phyloP scores from a whole-genome alignment of 2,329 filamentous ascomycete genomes.

The Purpureocillium takamizusanense region DNA sequence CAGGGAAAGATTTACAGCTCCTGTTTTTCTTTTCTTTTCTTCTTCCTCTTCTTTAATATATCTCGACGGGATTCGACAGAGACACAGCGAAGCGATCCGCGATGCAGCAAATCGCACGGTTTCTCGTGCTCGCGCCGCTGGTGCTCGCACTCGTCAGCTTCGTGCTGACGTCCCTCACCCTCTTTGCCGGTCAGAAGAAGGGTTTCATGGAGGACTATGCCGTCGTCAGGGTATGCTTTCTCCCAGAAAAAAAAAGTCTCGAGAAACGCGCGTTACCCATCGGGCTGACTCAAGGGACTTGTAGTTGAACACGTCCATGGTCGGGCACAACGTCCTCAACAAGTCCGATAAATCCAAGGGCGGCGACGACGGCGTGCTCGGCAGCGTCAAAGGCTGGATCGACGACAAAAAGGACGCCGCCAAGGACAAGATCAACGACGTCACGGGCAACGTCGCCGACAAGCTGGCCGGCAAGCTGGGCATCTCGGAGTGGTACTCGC shows the following conservation, averaged over 20 bases:
- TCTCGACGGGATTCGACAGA: too few species aligned
- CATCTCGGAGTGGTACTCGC: constrained; percentile 41
- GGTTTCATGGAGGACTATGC: constrained; percentile 35
- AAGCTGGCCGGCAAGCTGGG: constrained; percentile 32
- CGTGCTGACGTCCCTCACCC: constrained; percentile 27
- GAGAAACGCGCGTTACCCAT: too few species aligned
- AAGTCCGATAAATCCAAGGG: constrained; percentile 14
- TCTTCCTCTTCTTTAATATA: too few species aligned
- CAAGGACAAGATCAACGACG: constrained; percentile 27
- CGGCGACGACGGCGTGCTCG: constrained; percentile 16
- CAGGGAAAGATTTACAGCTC: too few species aligned
- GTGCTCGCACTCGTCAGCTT: constrained; percentile 27
- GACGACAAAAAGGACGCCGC: constrained; percentile 23
- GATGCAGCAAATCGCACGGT: constrained; percentile 12
- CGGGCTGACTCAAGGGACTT: too few species aligned
- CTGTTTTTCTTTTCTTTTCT: too few species aligned
- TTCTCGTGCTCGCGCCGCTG: constrained; percentile 25
- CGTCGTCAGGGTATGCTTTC: constrained; percentile 25
- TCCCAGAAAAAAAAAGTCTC: background rate
- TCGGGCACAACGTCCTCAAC: constrained; percentile 24
- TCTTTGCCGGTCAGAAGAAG: constrained; percentile 29
- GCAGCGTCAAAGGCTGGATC: constrained; percentile 18
- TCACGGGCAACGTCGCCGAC: constrained; percentile 29
- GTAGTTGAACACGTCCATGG: constrained; percentile 29
- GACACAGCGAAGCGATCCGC: too few species aligned